phyloP scores from a whole-genome alignment of 768 basidiomycete species.

The Leccinum rimulosum region DNA sequence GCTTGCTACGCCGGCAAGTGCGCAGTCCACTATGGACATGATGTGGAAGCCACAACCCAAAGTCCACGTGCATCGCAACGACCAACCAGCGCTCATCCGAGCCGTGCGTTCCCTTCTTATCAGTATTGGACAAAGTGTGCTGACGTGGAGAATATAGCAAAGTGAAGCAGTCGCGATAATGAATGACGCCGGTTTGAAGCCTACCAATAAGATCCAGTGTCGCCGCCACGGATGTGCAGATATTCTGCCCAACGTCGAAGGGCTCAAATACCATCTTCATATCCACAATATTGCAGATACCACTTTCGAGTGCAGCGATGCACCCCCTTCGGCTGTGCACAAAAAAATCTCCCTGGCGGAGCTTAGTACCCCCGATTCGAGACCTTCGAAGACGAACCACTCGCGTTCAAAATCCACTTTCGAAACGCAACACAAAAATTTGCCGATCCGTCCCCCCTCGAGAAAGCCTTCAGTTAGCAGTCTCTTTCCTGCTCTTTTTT shows the following conservation, averaged over 20 bases:
- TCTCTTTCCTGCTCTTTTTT: conserved; percentile 16
- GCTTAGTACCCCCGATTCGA: neutral
- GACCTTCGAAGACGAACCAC: conserved; percentile 8
- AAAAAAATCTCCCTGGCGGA: conserved; percentile 2
- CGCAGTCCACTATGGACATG: conserved; percentile 25
- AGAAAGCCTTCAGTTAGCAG: conserved; percentile 19
- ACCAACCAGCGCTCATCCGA: conserved; percentile 35
- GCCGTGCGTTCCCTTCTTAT: conserved; percentile 36
- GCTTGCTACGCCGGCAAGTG: conserved; percentile 10
- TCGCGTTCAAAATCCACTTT: conserved; percentile 20
- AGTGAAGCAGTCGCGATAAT: conserved; percentile 28
- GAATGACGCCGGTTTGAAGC: conserved; percentile 24
- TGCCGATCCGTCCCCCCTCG: neutral
- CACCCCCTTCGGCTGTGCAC: neutral
- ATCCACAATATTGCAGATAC: conserved; percentile 51
- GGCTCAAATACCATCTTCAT: conserved; percentile 52
- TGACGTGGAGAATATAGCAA: conserved; percentile 18
- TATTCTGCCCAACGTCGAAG: conserved; percentile 40
- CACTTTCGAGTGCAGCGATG: neutral
- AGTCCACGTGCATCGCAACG: conserved; percentile 36
- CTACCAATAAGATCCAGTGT: conserved; percentile 39
- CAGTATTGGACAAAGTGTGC: neutral
- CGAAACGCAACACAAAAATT: neutral
- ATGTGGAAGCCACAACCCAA: conserved; percentile 33
- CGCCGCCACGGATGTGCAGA: conserved; percentile 45